Evolutionary conservation across 371 early-diverging fungal species (phyloP).

Genomic region (Amoeboaphelidium occidentale): DNA sequence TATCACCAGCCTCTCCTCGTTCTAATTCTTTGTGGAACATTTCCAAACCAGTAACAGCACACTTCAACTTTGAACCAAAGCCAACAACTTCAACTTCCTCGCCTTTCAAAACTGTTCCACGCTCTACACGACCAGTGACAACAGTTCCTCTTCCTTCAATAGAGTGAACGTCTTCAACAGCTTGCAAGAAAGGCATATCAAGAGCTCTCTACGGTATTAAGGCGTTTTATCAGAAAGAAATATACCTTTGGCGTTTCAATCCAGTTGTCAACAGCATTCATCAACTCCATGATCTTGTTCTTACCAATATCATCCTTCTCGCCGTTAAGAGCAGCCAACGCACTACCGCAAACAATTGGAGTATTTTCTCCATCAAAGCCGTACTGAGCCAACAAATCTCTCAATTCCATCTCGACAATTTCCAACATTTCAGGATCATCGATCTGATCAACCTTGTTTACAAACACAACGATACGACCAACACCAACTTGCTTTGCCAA

Average conservation of each 20-base stretch:
- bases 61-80: constrained; percentile 60
- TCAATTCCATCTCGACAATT: constrained; percentile 97
- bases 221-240: too few relatives aligned
- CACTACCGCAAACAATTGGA: constrained; percentile 85
- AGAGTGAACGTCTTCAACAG: constrained; percentile 58
- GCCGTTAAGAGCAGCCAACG: constrained; percentile 83
- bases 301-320: constrained; percentile 75
- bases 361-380: constrained; percentile 80
- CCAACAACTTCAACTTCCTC: constrained; percentile 90
- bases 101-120: constrained; percentile 81
- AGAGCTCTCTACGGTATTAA: too few relatives aligned
- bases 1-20: constrained; percentile 92
- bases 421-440: constrained; percentile 92
- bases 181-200: constrained; percentile 83
- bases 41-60: constrained; percentile 83
- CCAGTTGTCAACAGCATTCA: constrained; percentile 75
- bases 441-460: constrained; percentile 97
- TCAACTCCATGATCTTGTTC: constrained; percentile 58
- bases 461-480: constrained; percentile 78
- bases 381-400: constrained; percentile 70
- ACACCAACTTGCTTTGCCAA: constrained; percentile 93
- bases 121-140: constrained; percentile 90
- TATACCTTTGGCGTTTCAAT: constrained; percentile 85
- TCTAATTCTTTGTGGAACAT: constrained; percentile 96
- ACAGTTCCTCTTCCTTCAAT: constrained; percentile 98